Base-by-base conservation (phyloP, 169 alveolate species). In the Blepharisma undulans region DNA sequence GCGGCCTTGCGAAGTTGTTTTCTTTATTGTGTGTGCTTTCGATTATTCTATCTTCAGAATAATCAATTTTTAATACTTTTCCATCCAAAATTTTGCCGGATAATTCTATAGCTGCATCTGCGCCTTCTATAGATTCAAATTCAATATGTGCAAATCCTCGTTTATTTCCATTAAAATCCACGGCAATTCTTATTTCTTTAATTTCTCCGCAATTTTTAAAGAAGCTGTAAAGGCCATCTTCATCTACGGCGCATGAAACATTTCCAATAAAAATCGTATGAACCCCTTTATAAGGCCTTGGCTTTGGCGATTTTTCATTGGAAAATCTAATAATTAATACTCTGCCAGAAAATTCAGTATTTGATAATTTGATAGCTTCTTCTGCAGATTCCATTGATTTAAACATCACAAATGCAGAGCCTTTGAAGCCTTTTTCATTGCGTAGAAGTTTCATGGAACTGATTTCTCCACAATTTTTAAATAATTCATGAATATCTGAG, bases 131-230 rank as follows among this genome's bases (percentile, higher is more conserved):
- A 29, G 92, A 33, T 30, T 87, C 95, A 92, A 96, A 96, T 92
- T 95, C 97, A 36, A 96, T 93, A 93, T 96, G 97, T 76, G 97
- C 97, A 81, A 95, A 95, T 71, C 98, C 98, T 89, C 92, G 94
- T 59, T 92, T 92, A 91, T 94, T 93, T 29, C 97, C 98, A 72
- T 95, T 95, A 32, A 92, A 93, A 32, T 93, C 92, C 88, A 90
- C 89, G 16, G 98, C 97, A 30, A 96, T 88, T 91, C 97, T 93
- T 4, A 95, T 94, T 60, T 93, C 96, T 29, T 80, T 87, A 84
- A 96, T 92, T 76, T 93, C 92, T 19, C 98, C 98, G 89, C 97
- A 96, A 48, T 91, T 92, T 72, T 87, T 92, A 87, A 96, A 96
- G 94, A 94, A 95, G 60, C 92, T 93, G 86, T 88, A 88, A 74